phyloP scores from a whole-genome alignment of 2,329 filamentous ascomycete species.

The Trichoderma sp. region DNA sequence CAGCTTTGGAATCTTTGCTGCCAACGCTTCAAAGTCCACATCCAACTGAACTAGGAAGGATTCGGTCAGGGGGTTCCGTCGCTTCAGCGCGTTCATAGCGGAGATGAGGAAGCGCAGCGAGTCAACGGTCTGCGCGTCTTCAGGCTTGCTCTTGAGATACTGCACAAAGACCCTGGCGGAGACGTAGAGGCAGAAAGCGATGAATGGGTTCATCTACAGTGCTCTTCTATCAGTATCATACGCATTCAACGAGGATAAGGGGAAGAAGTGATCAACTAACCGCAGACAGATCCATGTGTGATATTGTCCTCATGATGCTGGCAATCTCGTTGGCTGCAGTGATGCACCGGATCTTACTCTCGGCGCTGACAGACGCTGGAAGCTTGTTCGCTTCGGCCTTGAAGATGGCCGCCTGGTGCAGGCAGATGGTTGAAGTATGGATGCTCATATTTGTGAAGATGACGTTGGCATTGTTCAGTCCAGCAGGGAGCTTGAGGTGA shows the following conservation, averaged over 20 bases:
- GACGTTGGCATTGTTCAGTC: constrained; percentile 76
- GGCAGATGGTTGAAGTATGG: constrained; percentile 91
- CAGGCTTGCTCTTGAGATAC: constrained; percentile 90
- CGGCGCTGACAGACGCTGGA: constrained; percentile 73
- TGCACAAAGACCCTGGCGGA: constrained; percentile 93
- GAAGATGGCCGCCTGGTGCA: constrained; percentile 98
- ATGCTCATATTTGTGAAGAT: constrained; percentile 97
- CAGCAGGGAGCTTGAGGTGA: constrained; percentile 75
- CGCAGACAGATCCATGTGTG: constrained; percentile 79
- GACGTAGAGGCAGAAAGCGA: constrained; percentile 95
- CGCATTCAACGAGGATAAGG: background rate
- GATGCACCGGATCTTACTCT: constrained; percentile 91
- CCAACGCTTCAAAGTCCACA: constrained; percentile 79
- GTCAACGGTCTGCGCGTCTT: constrained; percentile 75
- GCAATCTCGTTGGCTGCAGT: constrained; percentile 92
- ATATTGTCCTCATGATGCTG: constrained; percentile 92
- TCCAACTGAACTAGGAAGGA: constrained; percentile 94
- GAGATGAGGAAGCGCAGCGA: constrained; percentile 88
- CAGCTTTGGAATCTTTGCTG: constrained; percentile 61
- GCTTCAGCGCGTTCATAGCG: constrained; percentile 87
- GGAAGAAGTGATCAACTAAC: constrained; percentile 55
- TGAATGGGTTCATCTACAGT: constrained; percentile 85
- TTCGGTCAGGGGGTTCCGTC: constrained; percentile 86
- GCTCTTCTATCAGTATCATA: background rate
- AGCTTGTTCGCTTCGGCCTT: constrained; percentile 90